A percentile compares a stretch with the other conserved stretches of the same genome.
These are phyloP conservation scores for Saccharomyces hybrid DNA, from an alignment of 1,139 yeast species.

Conservation along the genomic window DNA sequence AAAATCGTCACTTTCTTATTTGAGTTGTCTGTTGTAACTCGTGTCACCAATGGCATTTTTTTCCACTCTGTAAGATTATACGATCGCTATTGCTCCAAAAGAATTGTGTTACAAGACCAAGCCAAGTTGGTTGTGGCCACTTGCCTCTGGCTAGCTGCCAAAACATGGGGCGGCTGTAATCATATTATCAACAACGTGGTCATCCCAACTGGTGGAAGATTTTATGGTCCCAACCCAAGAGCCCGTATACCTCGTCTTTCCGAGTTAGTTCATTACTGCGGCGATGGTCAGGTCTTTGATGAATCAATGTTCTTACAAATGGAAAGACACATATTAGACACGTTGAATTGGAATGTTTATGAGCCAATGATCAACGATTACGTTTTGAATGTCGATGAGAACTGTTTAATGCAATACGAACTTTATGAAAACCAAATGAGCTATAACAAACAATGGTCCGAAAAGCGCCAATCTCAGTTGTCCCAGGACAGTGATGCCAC, in stretches of 20 bases:
- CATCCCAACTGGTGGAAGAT: constrained; percentile 50
- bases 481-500: constrained; percentile 28
- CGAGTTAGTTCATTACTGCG: constrained; percentile 54
- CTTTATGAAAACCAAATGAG: constrained; percentile 31
- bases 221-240: constrained; percentile 57
- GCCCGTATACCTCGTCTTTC: constrained; percentile 57
- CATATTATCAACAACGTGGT: constrained; percentile 50
- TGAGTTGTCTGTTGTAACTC: constrained; percentile 50
- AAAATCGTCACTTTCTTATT: constrained; percentile 51
- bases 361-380: constrained; percentile 55
- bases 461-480: constrained; percentile 23
- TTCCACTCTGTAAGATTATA: constrained; percentile 51
- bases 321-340: constrained; percentile 48
- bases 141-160: constrained; percentile 60
- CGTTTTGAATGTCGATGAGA: constrained; percentile 36
- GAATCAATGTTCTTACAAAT: constrained; percentile 53
- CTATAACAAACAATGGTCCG: constrained; percentile 20
- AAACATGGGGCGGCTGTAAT: constrained; percentile 61
- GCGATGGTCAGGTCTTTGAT: constrained; percentile 50
- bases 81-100: constrained; percentile 59
- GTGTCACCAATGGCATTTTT: constrained; percentile 53
- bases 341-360: constrained; percentile 54
- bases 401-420: constrained; percentile 35
- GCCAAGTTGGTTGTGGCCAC: constrained; percentile 58
- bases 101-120: constrained; percentile 55